phyloP scores from a whole-genome alignment of 495 filamentous ascomycete species.

The Pseudoneurospora amorphoporcata region DNA sequence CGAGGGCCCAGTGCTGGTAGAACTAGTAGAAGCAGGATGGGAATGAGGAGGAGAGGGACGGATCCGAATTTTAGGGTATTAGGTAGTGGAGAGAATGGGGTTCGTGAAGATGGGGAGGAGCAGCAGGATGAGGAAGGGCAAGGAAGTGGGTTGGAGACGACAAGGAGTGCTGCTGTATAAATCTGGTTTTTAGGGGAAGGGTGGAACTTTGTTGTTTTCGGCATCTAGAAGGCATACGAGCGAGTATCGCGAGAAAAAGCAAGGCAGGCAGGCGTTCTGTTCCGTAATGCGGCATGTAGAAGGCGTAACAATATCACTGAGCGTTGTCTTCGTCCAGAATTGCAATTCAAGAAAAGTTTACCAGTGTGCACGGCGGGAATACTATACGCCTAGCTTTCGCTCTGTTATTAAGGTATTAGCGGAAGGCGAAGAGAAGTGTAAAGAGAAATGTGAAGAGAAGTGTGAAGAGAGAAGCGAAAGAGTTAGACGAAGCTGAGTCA shows the following conservation, averaged over 20 bases:
- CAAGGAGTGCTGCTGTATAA: background rate
- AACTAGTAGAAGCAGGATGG: background rate
- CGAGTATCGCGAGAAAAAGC: background rate
- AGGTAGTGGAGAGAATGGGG: background rate
- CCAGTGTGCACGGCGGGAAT: background rate
- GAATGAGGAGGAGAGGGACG: background rate
- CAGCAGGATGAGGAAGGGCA: background rate
- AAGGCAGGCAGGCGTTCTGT: background rate
- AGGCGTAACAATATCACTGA: background rate
- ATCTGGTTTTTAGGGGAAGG: background rate
- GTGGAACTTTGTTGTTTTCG: background rate
- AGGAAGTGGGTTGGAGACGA: background rate
- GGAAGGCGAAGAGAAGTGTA: no score
- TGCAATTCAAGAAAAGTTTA: background rate
- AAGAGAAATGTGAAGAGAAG: no score
- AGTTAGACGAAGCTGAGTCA: no score
- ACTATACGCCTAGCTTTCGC: no score
- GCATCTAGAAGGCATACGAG: background rate
- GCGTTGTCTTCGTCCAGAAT: background rate
- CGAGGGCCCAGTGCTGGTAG: background rate
- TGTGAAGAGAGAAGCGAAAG: no score
- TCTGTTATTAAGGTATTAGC: no score
- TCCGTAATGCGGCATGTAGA: background rate
- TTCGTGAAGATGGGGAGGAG: background rate
- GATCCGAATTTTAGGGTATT: background rate